Evolutionary conservation across 2,329 filamentous ascomycete genomes (phyloP).

Genomic region (Hymenoscyphus albidus): DNA sequence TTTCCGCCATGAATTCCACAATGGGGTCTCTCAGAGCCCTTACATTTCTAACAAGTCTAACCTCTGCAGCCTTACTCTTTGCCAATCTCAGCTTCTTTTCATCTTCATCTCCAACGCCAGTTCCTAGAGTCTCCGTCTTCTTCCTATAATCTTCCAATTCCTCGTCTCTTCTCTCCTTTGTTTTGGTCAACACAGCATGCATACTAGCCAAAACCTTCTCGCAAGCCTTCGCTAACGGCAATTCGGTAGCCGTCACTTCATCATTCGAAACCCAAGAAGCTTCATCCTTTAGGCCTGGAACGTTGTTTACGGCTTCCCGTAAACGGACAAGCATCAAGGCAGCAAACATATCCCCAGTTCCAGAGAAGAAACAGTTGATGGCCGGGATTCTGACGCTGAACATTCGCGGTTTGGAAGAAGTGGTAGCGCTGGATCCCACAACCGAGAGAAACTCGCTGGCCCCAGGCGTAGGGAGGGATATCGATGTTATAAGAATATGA

Average conservation of each 20-base stretch:
- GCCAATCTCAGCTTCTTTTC: slow-evolving; percentile 55
- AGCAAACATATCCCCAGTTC: slow-evolving; percentile 98
- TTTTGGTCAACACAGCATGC: slow-evolving; percentile 75
- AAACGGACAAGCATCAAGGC: slow-evolving; percentile 84
- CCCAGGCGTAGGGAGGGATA: slow-evolving; percentile 58
- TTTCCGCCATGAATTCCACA: slow-evolving; percentile 57
- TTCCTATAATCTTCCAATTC: slow-evolving; percentile 54
- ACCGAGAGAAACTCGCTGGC: slow-evolving; percentile 59
- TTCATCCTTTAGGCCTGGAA: slow-evolving; percentile 45
- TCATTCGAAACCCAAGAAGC: slow-evolving; percentile 76
- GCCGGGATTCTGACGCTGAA: slow-evolving; percentile 86
- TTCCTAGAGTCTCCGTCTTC: slow-evolving; percentile 34
- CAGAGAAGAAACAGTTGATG: slow-evolving; percentile 91
- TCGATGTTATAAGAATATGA: slow-evolving; percentile 89
- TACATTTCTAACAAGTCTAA: slow-evolving; percentile 75
- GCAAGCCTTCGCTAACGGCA: slow-evolving; percentile 78
- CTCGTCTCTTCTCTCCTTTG: slow-evolving; percentile 60
- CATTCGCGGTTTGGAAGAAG: slow-evolving; percentile 64
- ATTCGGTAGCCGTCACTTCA: slow-evolving; percentile 59
- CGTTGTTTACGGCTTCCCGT: slow-evolving; percentile 68
- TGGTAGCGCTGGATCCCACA: slow-evolving; percentile 71
- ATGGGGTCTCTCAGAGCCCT: slow-evolving; percentile 63
- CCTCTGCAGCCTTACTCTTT: slow-evolving; percentile 80
- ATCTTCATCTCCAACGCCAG: slow-evolving; percentile 39
- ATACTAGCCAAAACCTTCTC: slow-evolving; percentile 90